phyloP scores from a whole-genome alignment of 2,329 filamentous ascomycete genomes.

The Hypoxylon sp. region DNA sequence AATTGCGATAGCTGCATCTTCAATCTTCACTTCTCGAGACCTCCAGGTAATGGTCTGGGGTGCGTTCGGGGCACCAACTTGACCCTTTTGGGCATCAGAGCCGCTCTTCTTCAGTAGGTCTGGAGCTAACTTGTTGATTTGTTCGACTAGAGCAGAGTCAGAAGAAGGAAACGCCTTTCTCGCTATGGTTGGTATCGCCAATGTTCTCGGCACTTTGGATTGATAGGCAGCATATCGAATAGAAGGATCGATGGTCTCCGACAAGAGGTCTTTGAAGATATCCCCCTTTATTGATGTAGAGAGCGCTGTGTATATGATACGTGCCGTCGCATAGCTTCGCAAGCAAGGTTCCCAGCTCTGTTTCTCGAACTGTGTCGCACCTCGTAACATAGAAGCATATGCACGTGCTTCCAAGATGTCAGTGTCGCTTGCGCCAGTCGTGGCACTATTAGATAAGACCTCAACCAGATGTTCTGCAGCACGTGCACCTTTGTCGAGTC shows the following conservation, averaged over 20 bases:
- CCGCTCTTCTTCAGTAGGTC: constrained; percentile 73
- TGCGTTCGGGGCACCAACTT: constrained; percentile 67
- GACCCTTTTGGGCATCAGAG: constrained; percentile 64
- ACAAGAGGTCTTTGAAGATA: constrained; percentile 86
- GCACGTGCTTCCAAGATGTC: constrained; percentile 89
- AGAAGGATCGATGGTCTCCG: constrained; percentile 90
- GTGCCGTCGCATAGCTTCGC: constrained; percentile 79
- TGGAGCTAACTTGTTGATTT: constrained; percentile 79
- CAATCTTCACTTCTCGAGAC: constrained; percentile 85
- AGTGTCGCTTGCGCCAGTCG: constrained; percentile 75
- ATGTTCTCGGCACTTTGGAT: constrained; percentile 86
- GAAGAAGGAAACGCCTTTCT: constrained; percentile 81
- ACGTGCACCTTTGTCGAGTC: constrained; percentile 83
- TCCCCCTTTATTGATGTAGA: constrained; percentile 77
- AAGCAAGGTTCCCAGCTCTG: constrained; percentile 87
- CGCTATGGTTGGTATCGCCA: constrained; percentile 83
- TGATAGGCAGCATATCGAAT: constrained; percentile 96
- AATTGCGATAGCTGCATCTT: constrained; percentile 92
- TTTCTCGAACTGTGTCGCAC: constrained; percentile 87
- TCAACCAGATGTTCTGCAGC: constrained; percentile 77
- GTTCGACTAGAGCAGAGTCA: constrained; percentile 72
- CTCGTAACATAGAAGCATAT: constrained; percentile 83
- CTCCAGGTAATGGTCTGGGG: constrained; percentile 89
- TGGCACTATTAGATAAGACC: constrained; percentile 73
- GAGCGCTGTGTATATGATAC: constrained; percentile 86